Evolutionary conservation across 768 basidiomycete species (phyloP).

Genomic region (Mycena haematopus): DNA sequence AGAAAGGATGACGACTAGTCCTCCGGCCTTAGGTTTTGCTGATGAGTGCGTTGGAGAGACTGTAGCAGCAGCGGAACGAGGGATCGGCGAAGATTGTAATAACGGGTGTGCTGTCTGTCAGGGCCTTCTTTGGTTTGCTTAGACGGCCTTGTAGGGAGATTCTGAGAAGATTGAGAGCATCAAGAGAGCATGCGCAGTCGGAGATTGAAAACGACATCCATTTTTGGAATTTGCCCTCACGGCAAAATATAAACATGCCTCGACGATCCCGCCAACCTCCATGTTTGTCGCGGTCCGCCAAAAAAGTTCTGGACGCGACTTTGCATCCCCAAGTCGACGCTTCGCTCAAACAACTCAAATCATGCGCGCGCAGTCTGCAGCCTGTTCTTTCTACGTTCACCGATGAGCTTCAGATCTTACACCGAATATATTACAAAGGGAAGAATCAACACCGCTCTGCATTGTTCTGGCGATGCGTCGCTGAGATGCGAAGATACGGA

Average conservation of each 20-base stretch:
- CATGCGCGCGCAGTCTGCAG: conserved; percentile 58
- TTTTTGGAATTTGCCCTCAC: no score
- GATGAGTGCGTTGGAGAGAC: no score
- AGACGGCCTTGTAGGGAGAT: no score
- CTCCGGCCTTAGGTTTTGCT: no score
- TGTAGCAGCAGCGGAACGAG: no score
- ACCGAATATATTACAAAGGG: conserved; percentile 77
- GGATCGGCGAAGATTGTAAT: no score
- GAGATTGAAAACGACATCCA: no score
- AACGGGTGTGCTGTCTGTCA: no score
- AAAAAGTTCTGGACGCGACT: conserved; percentile 35
- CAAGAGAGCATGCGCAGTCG: no score
- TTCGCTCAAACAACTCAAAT: conserved; percentile 67
- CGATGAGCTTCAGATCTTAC: conserved; percentile 65
- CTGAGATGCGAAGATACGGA: conserved; percentile 64
- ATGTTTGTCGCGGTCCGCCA: conserved; percentile 33
- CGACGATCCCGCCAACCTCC: conserved; percentile 20
- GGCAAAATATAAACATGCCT: neutral
- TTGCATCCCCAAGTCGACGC: conserved; percentile 53
- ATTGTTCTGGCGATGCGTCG: conserved; percentile 72
- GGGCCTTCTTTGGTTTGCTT: no score
- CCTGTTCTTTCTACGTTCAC: conserved; percentile 46
- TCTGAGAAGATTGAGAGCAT: no score
- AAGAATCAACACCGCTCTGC: conserved; percentile 79
- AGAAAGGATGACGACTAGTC: no score